Conservation (phyloP, 352 stramenopile genomes). For the Globisporangium cylindrosporum region DNA sequence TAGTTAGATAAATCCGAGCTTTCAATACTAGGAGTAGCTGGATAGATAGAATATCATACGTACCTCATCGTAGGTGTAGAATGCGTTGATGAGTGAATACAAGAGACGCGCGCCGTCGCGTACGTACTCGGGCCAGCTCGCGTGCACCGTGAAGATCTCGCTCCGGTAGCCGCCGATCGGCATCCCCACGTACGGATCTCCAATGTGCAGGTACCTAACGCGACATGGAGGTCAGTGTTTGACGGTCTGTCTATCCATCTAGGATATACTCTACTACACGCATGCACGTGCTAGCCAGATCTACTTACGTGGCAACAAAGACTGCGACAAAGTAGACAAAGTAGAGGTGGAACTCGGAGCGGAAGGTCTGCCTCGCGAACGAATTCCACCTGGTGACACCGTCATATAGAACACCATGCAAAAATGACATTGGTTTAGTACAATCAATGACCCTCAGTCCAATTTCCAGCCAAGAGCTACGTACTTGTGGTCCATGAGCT, state of each 20-base stretch:
- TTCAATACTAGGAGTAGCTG: not conserved
- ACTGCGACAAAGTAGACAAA: conserved; percentile 72
- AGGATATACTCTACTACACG: too few relatives aligned
- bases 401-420: not conserved
- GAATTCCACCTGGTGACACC: conserved; percentile 57
- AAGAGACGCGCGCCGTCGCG: conserved; percentile 50
- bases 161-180: conserved; percentile 65
- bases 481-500: conserved; percentile 80
- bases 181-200: conserved; percentile 70
- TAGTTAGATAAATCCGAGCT: not conserved
- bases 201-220: conserved; percentile 67
- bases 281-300: not conserved
- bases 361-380: conserved; percentile 65
- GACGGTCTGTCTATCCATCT: too few relatives aligned
- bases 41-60: not conserved
- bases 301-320: conserved; percentile 65
- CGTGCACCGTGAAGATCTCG: conserved; percentile 43
- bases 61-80: conserved; percentile 73
- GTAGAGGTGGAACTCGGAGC: conserved; percentile 74
- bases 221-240: not conserved
- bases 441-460: not conserved
- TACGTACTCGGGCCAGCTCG: conserved; percentile 48
- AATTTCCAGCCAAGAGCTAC: conserved; percentile 2
- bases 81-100: conserved; percentile 64
- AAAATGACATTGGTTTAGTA: not conserved